Conservation (phyloP, 148 eudicot genomes). For the Vaccinium darrowii region DNA sequence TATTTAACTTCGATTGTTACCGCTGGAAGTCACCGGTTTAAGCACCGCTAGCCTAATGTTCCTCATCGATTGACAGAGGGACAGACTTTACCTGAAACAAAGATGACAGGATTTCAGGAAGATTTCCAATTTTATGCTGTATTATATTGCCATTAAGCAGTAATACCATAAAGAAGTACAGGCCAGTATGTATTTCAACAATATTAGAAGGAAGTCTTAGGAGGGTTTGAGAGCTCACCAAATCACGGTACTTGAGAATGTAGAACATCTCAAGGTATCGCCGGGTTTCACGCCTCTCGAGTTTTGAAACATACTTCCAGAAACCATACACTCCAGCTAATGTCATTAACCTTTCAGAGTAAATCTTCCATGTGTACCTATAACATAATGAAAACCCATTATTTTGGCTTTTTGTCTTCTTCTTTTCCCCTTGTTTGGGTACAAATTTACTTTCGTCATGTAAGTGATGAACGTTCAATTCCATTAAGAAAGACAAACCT, state of each 20-base stretch:
- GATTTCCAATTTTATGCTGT: background rate
- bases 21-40: background rate
- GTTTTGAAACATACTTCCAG: constrained; percentile 94
- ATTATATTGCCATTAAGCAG: too few relatives aligned
- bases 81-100: constrained; percentile 66
- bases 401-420: background rate
- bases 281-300: constrained; percentile 90
- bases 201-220: background rate
- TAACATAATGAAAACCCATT: background rate
- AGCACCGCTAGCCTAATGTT: constrained; percentile 14
- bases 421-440: background rate
- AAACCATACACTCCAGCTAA: constrained; percentile 97
- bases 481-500: constrained; percentile 49
- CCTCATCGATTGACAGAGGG: constrained; percentile 60
- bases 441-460: background rate
- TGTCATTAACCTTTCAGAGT: constrained; percentile 94
- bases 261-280: constrained; percentile 98
- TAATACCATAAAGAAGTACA: background rate
- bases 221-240: constrained; percentile 51
- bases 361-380: constrained; percentile 97
- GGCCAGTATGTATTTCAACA: background rate
- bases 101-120: background rate
- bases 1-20: background rate
- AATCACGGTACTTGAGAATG: constrained; percentile 80
- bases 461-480: background rate